Conservation (phyloP, 495 filamentous ascomycete genomes). For the Aspergillus cristatus region DNA sequence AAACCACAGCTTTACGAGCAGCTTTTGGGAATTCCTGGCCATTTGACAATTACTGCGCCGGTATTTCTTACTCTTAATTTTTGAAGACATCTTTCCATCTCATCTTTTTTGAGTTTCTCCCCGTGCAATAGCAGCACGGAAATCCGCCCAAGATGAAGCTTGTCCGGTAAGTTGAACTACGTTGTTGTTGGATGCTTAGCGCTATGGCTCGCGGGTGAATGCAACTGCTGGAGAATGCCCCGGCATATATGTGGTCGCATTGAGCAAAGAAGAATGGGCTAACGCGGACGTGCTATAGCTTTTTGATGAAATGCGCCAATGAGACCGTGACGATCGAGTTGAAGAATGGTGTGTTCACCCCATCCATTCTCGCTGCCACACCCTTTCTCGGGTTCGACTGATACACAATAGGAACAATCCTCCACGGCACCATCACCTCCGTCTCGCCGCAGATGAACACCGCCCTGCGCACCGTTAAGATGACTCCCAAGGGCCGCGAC, state of each 20-base stretch:
- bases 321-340: constrained; percentile 96
- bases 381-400: background rate
- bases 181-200: background rate
- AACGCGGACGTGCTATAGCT: constrained; percentile 46
- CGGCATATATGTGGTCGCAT: too few species aligned
- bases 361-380: background rate
- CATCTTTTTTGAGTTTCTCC: too few species aligned
- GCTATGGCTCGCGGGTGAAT: too few species aligned
- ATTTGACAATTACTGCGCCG: too few species aligned
- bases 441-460: constrained; percentile 98
- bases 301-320: constrained; percentile 97
- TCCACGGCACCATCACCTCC: constrained; percentile 90
- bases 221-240: too few species aligned
- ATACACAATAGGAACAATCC: constrained; percentile 64
- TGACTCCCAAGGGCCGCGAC: constrained; percentile 81
- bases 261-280: background rate
- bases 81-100: too few species aligned
- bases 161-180: constrained; percentile 69
- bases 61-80: too few species aligned
- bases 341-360: constrained; percentile 71
- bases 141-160: constrained; percentile 73
- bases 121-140: background rate
- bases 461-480: constrained; percentile 84
- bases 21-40: too few species aligned
- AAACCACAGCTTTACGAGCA: too few species aligned